A percentile compares a stretch with the other conserved stretches of the same genome.
Conservation (phyloP, 805 yeast species). For the Metschnikowia noctiluminum region DNA sequence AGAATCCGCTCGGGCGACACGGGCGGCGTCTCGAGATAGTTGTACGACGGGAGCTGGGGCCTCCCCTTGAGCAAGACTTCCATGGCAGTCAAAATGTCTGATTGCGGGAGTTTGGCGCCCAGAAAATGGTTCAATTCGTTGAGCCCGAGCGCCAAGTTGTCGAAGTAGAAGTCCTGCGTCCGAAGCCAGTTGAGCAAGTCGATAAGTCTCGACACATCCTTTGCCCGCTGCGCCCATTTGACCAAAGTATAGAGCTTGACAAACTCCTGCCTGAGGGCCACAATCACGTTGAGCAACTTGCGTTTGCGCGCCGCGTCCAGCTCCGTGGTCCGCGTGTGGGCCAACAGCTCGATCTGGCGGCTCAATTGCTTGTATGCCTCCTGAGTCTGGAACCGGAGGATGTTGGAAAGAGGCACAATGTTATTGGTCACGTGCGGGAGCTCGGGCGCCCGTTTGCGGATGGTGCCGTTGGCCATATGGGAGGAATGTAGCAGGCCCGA, state of each 20-base stretch:
- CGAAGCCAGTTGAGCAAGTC: constrained; percentile 88
- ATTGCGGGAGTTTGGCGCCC: constrained; percentile 89
- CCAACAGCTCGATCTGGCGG: constrained; percentile 57
- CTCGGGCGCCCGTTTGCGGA: constrained; percentile 25
- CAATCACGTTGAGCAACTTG: constrained; percentile 62
- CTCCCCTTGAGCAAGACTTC: constrained; percentile 78
- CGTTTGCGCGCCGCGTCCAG: constrained; percentile 64
- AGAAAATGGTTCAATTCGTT: constrained; percentile 69
- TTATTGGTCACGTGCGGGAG: constrained; percentile 75
- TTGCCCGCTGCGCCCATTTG: constrained; percentile 81
- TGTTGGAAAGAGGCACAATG: constrained; percentile 59
- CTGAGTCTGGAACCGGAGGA: constrained; percentile 56
- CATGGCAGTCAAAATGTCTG: constrained; percentile 82
- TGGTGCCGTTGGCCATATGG: background rate
- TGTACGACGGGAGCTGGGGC: constrained; percentile 69
- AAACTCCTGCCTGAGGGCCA: constrained; percentile 75
- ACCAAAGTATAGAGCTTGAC: constrained; percentile 79
- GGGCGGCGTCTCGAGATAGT: constrained; percentile 46
- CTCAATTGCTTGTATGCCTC: constrained; percentile 62
- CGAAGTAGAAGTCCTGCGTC: constrained; percentile 69
- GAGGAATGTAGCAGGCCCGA: background rate
- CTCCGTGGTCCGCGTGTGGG: constrained; percentile 42
- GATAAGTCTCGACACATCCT: constrained; percentile 69
- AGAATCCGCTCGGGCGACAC: constrained; percentile 57
- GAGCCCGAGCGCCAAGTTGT: constrained; percentile 56